Conservation (phyloP, 192 early-diverging fungal genomes). For the Rhizoclosmatium sp. region DNA sequence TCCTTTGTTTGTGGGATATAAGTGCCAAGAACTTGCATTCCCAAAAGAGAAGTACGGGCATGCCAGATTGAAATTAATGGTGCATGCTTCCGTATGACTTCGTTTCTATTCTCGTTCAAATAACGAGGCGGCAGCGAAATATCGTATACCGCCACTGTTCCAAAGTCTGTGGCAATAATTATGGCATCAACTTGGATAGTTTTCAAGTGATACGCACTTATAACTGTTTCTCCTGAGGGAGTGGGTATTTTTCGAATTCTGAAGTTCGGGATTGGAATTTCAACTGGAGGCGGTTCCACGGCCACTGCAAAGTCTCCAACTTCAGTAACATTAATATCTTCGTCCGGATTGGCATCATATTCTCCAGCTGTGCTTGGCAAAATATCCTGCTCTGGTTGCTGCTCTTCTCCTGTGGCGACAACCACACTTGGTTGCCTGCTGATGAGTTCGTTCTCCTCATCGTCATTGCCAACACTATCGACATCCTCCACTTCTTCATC, state of each 20-base stretch:
- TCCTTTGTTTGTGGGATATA: constrained; percentile 12
- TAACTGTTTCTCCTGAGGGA: constrained; percentile 25
- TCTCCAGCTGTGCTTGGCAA: neutral
- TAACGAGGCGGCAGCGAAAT: neutral
- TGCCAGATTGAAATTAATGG: constrained; percentile 30
- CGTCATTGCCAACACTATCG: neutral
- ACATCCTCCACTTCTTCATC: neutral
- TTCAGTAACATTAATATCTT: neutral
- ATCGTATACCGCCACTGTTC: constrained; percentile 34
- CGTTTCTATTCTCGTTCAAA: neutral
- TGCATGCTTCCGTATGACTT: neutral
- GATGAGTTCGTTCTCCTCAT: neutral
- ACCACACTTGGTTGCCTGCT: neutral
- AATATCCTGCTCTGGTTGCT: neutral
- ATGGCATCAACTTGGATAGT: constrained; percentile 16
- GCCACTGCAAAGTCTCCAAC: neutral
- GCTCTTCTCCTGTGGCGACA: neutral
- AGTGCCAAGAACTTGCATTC: constrained; percentile 29
- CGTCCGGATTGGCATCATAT: neutral
- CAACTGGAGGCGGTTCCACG: neutral
- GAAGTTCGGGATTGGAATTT: neutral
- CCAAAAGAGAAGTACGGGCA: neutral
- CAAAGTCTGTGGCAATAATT: constrained; percentile 32
- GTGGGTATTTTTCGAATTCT: constrained; percentile 3
- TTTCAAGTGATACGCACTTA: constrained; percentile 31